Base-by-base conservation (phyloP, 2,329 filamentous ascomycete genomes). In the Metarhizium brunneum region DNA sequence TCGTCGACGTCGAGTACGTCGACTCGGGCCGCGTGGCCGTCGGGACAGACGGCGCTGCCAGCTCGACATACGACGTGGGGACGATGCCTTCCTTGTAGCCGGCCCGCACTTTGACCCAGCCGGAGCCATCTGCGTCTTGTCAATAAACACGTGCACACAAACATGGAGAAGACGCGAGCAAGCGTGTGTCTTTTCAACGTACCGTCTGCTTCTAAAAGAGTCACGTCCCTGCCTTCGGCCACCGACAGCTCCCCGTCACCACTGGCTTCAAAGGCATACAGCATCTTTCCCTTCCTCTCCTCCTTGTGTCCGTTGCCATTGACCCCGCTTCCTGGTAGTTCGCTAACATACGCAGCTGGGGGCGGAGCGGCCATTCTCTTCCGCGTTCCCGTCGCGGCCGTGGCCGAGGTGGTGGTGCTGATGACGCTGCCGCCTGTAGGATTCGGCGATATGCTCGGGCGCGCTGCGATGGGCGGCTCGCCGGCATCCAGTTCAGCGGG, bases 201-300 rank as follows among this genome's bases (percentile, higher is more conserved):
- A 95, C 91, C 90, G 73, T 99, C 95, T 18, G 89, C 83, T 67
- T 96, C 92, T 4, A 96, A 64, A 48, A 97, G 79, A 0, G 76
- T 75, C 35, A 99, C 80, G 8, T 95, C 87, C 54, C 85, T 82
- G 13, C 90, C 91, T 62, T 95, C 92, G 4, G 83, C 73, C 1
- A 96, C 84, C 0, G 83, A 85, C 14, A 97, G 71, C 69, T 99
- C 94, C 6, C 90, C 92, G 0, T 88, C 85, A 1, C 86, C 87
- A 54, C 78, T 86, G 8, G 86, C 88, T 60, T 95, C 86, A 65
- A 96, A 99, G 0, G 82, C 64, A 67, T 96, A 99, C 1, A 96
- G 63, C 92, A 97, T 95, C 71, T 86, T 95, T 50, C 88, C 92
- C 68, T 79, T 87, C 60, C 84, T 85, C 55, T 77, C 66, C 8